Conservation (phyloP, 1,284 basidiomycete genomes). For the Ganoderma lingzhi region DNA sequence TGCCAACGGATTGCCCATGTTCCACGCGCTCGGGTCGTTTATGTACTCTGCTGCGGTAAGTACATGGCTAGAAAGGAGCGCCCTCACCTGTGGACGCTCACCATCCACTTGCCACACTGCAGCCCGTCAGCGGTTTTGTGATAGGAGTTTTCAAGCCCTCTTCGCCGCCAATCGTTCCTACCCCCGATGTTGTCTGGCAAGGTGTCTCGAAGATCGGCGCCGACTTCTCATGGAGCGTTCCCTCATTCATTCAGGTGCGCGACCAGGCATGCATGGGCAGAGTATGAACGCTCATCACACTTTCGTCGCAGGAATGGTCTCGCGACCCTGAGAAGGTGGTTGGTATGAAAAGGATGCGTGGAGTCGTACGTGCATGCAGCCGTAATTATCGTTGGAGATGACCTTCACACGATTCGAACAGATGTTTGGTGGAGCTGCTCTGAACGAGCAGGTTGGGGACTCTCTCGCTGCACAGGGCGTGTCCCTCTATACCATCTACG, state of each 20-base stretch:
- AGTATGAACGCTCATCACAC: not conserved
- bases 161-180: slow-evolving; percentile 30
- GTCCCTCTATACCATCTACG: slow-evolving; percentile 14
- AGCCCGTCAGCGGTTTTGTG: slow-evolving; percentile 28
- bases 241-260: slow-evolving; percentile 39
- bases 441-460: slow-evolving; percentile 22
- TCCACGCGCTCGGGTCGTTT: slow-evolving; percentile 34
- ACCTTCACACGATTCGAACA: not conserved
- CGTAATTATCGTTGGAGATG: too few species aligned
- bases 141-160: slow-evolving; percentile 28
- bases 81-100: not conserved
- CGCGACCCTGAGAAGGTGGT: slow-evolving; percentile 29
- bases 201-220: slow-evolving; percentile 25
- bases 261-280: too few species aligned
- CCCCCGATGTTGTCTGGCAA: slow-evolving; percentile 33
- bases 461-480: slow-evolving; percentile 21
- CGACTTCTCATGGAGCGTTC: slow-evolving; percentile 36
- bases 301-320: slow-evolving; percentile 28
- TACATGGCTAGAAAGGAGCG: not conserved
- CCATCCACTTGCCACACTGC: not conserved
- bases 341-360: slow-evolving; percentile 29
- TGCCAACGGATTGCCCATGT: slow-evolving; percentile 34
- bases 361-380: slow-evolving; percentile 19
- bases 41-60: slow-evolving; percentile 25
- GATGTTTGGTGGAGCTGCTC: slow-evolving; percentile 13